phyloP scores from a whole-genome alignment of 1,284 basidiomycete genomes.

The Ganoderma lucidum region DNA sequence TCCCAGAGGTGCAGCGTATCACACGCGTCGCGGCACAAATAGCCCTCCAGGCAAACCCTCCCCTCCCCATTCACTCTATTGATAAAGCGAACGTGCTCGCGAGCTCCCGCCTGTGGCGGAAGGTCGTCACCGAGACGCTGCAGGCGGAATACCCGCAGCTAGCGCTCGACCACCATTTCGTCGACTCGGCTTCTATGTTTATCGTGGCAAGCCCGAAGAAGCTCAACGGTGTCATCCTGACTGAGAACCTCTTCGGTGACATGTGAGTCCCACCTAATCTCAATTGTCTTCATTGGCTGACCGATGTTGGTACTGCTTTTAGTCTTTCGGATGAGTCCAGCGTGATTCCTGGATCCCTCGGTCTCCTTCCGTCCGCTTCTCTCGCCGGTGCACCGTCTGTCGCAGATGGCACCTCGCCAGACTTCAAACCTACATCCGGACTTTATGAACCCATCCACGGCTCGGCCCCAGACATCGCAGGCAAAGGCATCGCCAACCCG shows the following conservation, averaged over 20 bases:
- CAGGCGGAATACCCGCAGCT: constrained; percentile 88
- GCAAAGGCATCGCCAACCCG: constrained; percentile 95
- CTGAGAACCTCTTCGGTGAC: constrained; percentile 96
- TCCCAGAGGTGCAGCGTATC: constrained; percentile 92
- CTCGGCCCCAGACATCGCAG: constrained; percentile 97
- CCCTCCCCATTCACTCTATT: constrained; percentile 90
- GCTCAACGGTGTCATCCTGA: constrained; percentile 94
- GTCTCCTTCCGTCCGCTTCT: constrained; percentile 95
- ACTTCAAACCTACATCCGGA: constrained; percentile 81
- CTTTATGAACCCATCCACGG: constrained; percentile 98
- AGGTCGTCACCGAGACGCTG: constrained; percentile 87
- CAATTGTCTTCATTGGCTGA: constrained; percentile 10
- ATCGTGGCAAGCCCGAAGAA: constrained; percentile 94
- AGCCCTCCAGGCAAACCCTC: constrained; percentile 85
- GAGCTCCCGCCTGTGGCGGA: constrained; percentile 94
- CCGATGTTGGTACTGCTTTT: constrained; percentile 3
- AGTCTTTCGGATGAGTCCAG: constrained; percentile 97
- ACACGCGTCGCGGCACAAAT: constrained; percentile 96
- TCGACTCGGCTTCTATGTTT: constrained; percentile 97
- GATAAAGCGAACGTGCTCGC: constrained; percentile 99
- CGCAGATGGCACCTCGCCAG: constrained; percentile 61
- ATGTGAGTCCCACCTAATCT: constrained; percentile 68
- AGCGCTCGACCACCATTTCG: constrained; percentile 88
- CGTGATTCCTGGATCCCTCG: constrained; percentile 97
- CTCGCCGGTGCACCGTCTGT: constrained; percentile 88